Evolutionary conservation across 2,329 filamentous ascomycete genomes (phyloP).

Genomic region (Aspergillus sergii): DNA sequence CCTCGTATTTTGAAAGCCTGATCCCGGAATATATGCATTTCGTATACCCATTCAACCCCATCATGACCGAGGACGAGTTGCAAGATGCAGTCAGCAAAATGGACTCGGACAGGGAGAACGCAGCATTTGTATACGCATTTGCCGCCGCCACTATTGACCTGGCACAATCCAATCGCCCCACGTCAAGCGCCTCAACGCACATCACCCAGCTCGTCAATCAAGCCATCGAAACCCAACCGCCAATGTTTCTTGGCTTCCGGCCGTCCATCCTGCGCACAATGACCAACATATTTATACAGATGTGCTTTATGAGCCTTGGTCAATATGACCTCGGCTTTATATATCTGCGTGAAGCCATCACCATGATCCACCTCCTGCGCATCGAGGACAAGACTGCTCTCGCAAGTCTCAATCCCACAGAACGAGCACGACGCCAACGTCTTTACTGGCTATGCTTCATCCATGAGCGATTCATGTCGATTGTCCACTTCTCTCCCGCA

Average conservation of each 20-base stretch:
- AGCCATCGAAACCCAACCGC: constrained; percentile 39
- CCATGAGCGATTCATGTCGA: constrained; percentile 59
- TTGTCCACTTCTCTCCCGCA: constrained; percentile 52
- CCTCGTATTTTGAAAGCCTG: constrained; percentile 43
- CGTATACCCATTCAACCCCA: constrained; percentile 52
- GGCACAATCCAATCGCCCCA: constrained; percentile 32
- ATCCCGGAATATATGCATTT: constrained; percentile 48
- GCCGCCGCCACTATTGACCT: constrained; percentile 51
- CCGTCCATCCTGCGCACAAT: constrained; percentile 51
- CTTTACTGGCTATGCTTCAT: constrained; percentile 61
- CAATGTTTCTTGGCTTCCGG: constrained; percentile 42
- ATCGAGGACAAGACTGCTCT: constrained; percentile 45
- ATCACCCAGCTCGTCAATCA: constrained; percentile 32
- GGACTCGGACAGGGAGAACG: constrained; percentile 40
- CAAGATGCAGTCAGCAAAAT: constrained; percentile 37
- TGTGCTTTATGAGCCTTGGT: constrained; percentile 53
- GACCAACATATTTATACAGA: constrained; percentile 58
- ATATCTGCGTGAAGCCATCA: constrained; percentile 55
- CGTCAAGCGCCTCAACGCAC: constrained; percentile 30
- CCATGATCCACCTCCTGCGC: constrained; percentile 48
- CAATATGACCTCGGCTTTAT: constrained; percentile 53
- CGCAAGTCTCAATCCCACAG: constrained; percentile 33
- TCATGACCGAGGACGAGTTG: constrained; percentile 48
- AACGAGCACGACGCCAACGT: constrained; percentile 49
- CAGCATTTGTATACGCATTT: constrained; percentile 49